Evolutionary conservation across 805 yeast species (phyloP).

Genomic region (Lachancea lanzarotensis): DNA sequence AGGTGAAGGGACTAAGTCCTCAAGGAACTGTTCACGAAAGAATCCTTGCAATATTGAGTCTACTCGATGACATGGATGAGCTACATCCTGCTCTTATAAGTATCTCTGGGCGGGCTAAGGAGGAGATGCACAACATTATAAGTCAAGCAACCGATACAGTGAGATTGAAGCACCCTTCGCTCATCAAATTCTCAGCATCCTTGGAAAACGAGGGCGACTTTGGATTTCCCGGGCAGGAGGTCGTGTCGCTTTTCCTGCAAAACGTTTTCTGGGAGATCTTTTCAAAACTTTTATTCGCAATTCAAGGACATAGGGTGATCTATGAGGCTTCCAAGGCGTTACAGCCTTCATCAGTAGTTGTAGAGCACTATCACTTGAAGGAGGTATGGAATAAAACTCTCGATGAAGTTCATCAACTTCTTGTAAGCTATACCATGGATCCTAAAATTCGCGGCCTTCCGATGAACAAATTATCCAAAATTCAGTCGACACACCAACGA

Average conservation of each 20-base stretch:
- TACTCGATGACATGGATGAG: constrained; percentile 54
- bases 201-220: constrained; percentile 21
- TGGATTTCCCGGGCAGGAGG: constrained; percentile 40
- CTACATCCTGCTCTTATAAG: constrained; percentile 52
- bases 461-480: background rate
- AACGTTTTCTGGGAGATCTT: constrained; percentile 71
- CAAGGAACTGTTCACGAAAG: constrained; percentile 32
- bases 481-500: background rate
- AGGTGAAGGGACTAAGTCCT: constrained; percentile 10
- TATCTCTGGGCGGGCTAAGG: constrained; percentile 47
- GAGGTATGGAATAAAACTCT: constrained; percentile 42
- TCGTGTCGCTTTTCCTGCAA: constrained; percentile 49
- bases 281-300: constrained; percentile 50
- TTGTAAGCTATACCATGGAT: constrained; percentile 15
- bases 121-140: constrained; percentile 59
- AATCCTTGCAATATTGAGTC: constrained; percentile 43
- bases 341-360: constrained; percentile 19
- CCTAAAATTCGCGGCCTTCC: background rate
- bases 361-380: constrained; percentile 33
- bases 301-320: constrained; percentile 66
- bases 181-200: constrained; percentile 28
- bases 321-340: constrained; percentile 44
- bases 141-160: constrained; percentile 59
- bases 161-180: constrained; percentile 47
- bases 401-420: constrained; percentile 34